Percentiles rank a stretch among this genome's conserved stretches.
Evolutionary conservation across 352 stramenopile species (phyloP).

Genomic region (Pythium sp.): DNA sequence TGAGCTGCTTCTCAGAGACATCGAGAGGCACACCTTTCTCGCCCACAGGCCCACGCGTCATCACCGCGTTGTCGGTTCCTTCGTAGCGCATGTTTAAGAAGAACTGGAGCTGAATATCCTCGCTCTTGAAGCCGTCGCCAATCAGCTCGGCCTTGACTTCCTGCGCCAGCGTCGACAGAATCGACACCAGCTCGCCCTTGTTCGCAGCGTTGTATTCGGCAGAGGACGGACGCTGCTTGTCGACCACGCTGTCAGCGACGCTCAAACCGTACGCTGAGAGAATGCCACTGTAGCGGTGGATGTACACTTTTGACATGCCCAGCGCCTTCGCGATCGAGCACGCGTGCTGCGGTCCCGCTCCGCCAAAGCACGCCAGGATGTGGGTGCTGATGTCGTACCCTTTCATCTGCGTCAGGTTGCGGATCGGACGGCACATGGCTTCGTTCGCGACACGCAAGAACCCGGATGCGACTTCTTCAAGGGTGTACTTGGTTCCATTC

Average conservation of each 20-base stretch:
- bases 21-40: constrained; percentile 34
- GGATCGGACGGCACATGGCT: constrained; percentile 99
- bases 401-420: constrained; percentile 98
- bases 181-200: constrained; percentile 47
- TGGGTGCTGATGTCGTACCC: constrained; percentile 97
- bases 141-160: constrained; percentile 73
- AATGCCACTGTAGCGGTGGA: constrained; percentile 98
- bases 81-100: constrained; percentile 99
- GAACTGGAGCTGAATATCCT: constrained; percentile 92
- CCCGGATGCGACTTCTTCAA: constrained; percentile 96
- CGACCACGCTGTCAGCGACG: constrained; percentile 96
- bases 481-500: constrained; percentile 65
- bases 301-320: constrained; percentile 97
- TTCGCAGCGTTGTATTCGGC: constrained; percentile 49
- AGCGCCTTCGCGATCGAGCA: constrained; percentile 96
- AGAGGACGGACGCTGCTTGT: constrained; percentile 93
- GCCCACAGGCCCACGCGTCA: constrained; percentile 83
- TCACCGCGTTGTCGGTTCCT: constrained; percentile 97
- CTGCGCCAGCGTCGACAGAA: constrained; percentile 47
- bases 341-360: constrained; percentile 97
- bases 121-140: constrained; percentile 74
- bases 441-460: constrained; percentile 99
- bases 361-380: constrained; percentile 97
- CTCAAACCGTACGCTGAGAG: constrained; percentile 97
- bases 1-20: constrained; percentile 26